Conservation (phyloP, 441 rosid species). For the Eruca vesicaria region DNA sequence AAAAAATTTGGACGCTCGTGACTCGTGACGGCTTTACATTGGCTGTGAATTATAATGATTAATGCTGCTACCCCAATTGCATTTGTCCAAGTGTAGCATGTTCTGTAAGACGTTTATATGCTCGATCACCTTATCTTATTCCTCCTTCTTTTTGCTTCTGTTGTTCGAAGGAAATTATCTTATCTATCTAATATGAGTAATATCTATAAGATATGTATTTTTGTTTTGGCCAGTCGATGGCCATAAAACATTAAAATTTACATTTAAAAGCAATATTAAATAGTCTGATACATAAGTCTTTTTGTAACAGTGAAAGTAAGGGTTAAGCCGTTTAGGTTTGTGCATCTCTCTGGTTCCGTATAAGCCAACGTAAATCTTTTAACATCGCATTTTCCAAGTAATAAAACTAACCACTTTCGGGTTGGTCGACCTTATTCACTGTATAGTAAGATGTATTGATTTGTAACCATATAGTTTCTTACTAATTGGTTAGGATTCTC, state of each 20-base stretch:
- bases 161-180: no score
- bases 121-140: constrained; percentile 23
- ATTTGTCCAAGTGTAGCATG: constrained; percentile 21
- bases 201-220: neutral
- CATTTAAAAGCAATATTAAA: no score
- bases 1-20: constrained; percentile 26
- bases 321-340: neutral
- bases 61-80: constrained; percentile 11
- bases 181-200: neutral
- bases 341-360: neutral
- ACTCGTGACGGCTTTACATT: constrained; percentile 28
- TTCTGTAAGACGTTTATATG: neutral
- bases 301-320: no score
- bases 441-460: neutral
- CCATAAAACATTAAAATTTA: neutral
- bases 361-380: neutral
- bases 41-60: constrained; percentile 22
- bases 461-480: neutral
- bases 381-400: neutral
- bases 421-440: neutral
- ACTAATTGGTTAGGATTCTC: constrained; percentile 7
- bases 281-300: neutral
- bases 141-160: neutral
- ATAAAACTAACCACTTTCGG: neutral
- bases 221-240: neutral